These are phyloP conservation scores for Penicillium frequentans DNA, from an alignment of 2,329 filamentous ascomycete species.

Conservation along the genomic window DNA sequence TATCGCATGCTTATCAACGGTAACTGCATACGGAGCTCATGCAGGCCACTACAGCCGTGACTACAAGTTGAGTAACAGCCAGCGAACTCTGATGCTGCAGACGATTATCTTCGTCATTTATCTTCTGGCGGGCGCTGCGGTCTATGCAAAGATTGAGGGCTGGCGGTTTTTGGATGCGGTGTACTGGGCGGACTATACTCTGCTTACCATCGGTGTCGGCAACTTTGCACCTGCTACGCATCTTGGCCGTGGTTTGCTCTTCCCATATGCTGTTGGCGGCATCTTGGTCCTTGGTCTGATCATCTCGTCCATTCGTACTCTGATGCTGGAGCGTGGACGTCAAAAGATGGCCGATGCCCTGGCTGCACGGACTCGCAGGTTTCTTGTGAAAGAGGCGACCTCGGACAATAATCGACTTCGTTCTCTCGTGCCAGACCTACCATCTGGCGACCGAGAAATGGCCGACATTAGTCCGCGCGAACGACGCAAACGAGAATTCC, in stretches of 20 bases:
- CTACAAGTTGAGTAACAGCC: constrained; percentile 57
- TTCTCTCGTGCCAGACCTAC: constrained; percentile 16
- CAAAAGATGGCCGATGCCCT: constrained; percentile 36
- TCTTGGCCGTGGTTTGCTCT: constrained; percentile 33
- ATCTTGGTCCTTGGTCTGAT: constrained; percentile 37
- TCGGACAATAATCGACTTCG: constrained; percentile 13
- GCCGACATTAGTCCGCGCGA: constrained; percentile 18
- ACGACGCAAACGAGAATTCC: constrained; percentile 38
- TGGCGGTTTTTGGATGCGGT: constrained; percentile 38
- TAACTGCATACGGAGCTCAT: constrained; percentile 58
- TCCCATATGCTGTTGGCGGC: constrained; percentile 37
- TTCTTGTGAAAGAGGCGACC: constrained; percentile 28
- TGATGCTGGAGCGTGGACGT: constrained; percentile 40
- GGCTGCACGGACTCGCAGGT: constrained; percentile 34
- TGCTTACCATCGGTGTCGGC: constrained; percentile 39
- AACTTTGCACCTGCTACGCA: constrained; percentile 33
- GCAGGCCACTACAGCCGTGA: constrained; percentile 56
- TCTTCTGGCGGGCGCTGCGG: constrained; percentile 38
- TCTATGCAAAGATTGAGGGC: constrained; percentile 38
- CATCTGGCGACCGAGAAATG: neutral
- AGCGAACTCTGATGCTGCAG: constrained; percentile 54
- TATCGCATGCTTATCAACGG: constrained; percentile 54
- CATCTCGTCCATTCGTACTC: constrained; percentile 35
- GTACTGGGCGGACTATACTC: constrained; percentile 36
- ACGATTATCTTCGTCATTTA: constrained; percentile 44